A percentile compares a stretch with the other conserved stretches of the same genome.
Evolutionary conservation across 1,284 basidiomycete species (phyloP).

Genomic region (Sporisorium exsertum): DNA sequence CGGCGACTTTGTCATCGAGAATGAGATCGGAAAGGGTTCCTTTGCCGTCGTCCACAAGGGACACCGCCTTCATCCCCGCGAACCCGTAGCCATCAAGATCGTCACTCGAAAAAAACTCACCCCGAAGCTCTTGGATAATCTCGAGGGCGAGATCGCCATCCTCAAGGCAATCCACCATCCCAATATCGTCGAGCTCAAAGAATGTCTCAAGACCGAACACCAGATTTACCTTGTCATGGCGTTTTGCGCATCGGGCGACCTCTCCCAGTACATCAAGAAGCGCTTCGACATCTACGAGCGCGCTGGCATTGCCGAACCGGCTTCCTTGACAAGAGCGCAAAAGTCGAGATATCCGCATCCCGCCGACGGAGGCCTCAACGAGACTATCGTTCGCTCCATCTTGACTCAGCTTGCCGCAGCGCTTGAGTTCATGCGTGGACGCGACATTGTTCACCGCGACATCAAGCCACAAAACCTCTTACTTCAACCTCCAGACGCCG

Average conservation of each 20-base stretch:
- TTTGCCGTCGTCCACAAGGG: slow-evolving; percentile 97
- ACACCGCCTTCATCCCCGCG: slow-evolving; percentile 71
- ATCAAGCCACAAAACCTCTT: slow-evolving; percentile 98
- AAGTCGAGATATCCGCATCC: slow-evolving; percentile 85
- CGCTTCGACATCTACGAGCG: slow-evolving; percentile 54
- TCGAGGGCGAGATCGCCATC: slow-evolving; percentile 96
- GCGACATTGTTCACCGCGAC: slow-evolving; percentile 94
- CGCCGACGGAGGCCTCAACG: slow-evolving; percentile 86
- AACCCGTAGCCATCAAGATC: slow-evolving; percentile 89
- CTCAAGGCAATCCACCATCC: slow-evolving; percentile 92
- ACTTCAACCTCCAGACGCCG: slow-evolving; percentile 82
- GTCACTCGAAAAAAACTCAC: slow-evolving; percentile 89
- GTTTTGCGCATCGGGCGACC: slow-evolving; percentile 93
- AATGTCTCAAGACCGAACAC: slow-evolving; percentile 90
- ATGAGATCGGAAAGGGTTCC: slow-evolving; percentile 79
- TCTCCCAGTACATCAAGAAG: slow-evolving; percentile 87
- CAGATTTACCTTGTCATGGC: slow-evolving; percentile 99
- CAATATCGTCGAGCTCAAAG: slow-evolving; percentile 91
- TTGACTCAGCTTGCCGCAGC: slow-evolving; percentile 94
- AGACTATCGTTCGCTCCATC: slow-evolving; percentile 91
- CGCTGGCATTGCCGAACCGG: slow-evolving; percentile 25
- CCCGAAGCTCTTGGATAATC: slow-evolving; percentile 92
- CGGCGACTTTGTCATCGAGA: slow-evolving; percentile 73
- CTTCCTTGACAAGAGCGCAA: slow-evolving; percentile 22
- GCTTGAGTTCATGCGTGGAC: slow-evolving; percentile 87